A percentile compares a stretch with the other conserved stretches of the same genome.
These are phyloP conservation scores for Podospora pseudoanserina DNA, from an alignment of 495 filamentous ascomycete species.

Conservation along the genomic window DNA sequence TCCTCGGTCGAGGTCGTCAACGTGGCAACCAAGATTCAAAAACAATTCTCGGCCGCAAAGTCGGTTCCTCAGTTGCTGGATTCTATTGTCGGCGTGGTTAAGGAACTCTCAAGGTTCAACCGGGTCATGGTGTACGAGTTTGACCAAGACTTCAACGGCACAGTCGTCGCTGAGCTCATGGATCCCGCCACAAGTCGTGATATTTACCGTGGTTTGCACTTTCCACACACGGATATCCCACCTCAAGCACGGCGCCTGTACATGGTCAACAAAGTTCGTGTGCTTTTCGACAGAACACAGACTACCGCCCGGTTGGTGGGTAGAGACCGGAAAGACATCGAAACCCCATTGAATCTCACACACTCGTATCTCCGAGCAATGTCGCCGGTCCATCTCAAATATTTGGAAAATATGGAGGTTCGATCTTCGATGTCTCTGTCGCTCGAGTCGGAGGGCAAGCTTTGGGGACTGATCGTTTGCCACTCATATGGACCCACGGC, in stretches of 20 bases:
- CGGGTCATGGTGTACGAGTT: conserved; percentile 29
- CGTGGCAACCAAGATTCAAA: conserved; percentile 25
- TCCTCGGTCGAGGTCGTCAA: conserved; percentile 23
- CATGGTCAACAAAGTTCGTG: conserved; percentile 66
- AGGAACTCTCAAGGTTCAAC: conserved; percentile 23
- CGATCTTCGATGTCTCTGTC: conserved; percentile 84
- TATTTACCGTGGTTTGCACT: conserved; percentile 26
- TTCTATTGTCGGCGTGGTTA: conserved; percentile 22
- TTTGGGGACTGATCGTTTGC: conserved; percentile 80
- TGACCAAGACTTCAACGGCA: conserved; percentile 27
- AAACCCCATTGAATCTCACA: conserved; percentile 70
- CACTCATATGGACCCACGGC: conserved; percentile 67
- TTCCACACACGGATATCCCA: conserved; percentile 26
- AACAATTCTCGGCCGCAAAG: conserved; percentile 19
- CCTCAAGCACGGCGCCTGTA: conserved; percentile 50
- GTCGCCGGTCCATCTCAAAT: conserved; percentile 77
- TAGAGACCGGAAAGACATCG: conserved; percentile 63
- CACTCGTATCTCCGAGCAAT: conserved; percentile 76
- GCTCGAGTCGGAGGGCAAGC: conserved; percentile 67
- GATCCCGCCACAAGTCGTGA: conserved; percentile 23
- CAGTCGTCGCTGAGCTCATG: conserved; percentile 27
- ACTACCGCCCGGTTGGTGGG: conserved; percentile 72
- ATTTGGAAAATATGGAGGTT: conserved; percentile 74
- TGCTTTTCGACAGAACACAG: conserved; percentile 64
- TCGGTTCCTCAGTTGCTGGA: conserved; percentile 20